These are phyloP conservation scores for Aspergillus sclerotiicarbonarius DNA, from an alignment of 495 filamentous ascomycete species.

Conservation along the genomic window DNA sequence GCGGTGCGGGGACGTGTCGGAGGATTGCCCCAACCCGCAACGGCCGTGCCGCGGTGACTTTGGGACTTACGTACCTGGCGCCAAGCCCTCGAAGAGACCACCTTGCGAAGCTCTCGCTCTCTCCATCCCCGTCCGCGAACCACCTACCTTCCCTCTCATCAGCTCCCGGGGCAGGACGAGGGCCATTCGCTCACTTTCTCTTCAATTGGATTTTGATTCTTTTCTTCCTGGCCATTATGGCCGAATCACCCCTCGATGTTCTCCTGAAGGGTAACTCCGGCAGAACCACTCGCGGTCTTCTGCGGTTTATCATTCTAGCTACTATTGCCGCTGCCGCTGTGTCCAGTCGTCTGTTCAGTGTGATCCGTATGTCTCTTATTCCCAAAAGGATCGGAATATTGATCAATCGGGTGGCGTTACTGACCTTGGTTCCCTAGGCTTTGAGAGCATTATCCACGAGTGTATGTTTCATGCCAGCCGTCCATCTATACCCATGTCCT, in stretches of 20 bases:
- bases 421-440: conserved; percentile 58
- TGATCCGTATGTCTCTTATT: conserved; percentile 72
- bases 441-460: conserved; percentile 99
- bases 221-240: conserved; percentile 50
- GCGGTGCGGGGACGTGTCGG: conserved; percentile 36
- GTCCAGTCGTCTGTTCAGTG: conserved; percentile 93
- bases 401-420: conserved; percentile 22
- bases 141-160: conserved; percentile 23
- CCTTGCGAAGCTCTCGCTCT: conserved; percentile 43
- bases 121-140: conserved; percentile 36
- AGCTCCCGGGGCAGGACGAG: conserved; percentile 39
- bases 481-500: not conserved
- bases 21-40: conserved; percentile 33
- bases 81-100: conserved; percentile 47
- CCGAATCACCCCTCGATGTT: conserved; percentile 49
- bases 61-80: conserved; percentile 23
- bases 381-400: not conserved
- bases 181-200: conserved; percentile 26
- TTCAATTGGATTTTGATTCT: conserved; percentile 33
- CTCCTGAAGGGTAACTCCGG: conserved; percentile 67
- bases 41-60: not conserved
- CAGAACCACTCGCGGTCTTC: conserved; percentile 75
- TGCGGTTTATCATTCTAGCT: conserved; percentile 88
- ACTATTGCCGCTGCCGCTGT: conserved; percentile 92
- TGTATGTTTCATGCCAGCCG: conserved; percentile 58